A percentile compares a stretch with the other conserved stretches of the same genome.
phyloP scores from a whole-genome alignment of 768 basidiomycete genomes.

The Lactifluus pinguis region DNA sequence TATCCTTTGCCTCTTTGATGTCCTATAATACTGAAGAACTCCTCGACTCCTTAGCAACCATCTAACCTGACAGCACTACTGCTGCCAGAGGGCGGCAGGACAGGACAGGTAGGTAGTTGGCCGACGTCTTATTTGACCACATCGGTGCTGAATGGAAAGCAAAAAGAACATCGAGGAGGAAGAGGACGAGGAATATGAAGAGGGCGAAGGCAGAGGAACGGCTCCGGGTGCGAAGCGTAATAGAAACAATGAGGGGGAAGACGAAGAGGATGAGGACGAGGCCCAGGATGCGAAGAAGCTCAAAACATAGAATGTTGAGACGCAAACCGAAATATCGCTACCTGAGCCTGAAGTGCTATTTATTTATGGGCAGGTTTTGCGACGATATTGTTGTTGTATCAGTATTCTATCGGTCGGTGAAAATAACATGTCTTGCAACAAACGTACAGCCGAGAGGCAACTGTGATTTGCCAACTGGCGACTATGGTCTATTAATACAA shows the following conservation, averaged over 20 bases:
- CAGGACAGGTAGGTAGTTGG: background rate
- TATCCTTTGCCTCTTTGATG: background rate
- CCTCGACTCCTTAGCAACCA: background rate
- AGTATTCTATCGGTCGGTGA: background rate
- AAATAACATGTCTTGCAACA: background rate
- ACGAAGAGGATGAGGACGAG: background rate
- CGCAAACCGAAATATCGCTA: background rate
- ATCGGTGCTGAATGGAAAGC: background rate
- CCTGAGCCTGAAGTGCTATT: background rate
- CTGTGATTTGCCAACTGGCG: background rate
- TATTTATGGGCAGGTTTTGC: background rate
- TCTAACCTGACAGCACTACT: constrained; percentile 8
- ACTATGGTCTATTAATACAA: background rate
- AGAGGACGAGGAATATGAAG: background rate
- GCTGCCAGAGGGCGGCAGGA: background rate
- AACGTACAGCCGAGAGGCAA: background rate
- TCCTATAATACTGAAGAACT: background rate
- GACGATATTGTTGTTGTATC: background rate
- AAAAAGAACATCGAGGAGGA: background rate
- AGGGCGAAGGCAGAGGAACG: background rate
- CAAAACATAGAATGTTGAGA: background rate
- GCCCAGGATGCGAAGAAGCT: constrained; percentile 9
- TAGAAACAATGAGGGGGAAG: constrained; percentile 1
- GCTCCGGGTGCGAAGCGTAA: constrained; percentile 1
- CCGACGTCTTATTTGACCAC: background rate